Evolutionary conservation across 495 filamentous ascomycete genomes (phyloP).

Genomic region (Tuber melanosporum): DNA sequence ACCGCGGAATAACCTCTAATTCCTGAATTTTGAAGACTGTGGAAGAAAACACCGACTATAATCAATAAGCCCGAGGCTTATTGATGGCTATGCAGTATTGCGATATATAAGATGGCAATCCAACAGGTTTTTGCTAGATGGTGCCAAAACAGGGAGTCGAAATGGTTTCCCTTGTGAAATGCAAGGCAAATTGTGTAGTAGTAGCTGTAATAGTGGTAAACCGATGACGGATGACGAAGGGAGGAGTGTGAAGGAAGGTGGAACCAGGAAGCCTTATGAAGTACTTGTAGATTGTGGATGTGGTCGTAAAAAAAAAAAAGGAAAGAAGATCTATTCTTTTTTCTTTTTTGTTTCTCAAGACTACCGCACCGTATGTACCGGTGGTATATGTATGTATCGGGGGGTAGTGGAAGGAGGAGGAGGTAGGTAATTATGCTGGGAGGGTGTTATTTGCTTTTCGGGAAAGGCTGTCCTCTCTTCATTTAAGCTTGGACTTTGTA

Average conservation of each 20-base stretch:
- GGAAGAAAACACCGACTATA: constrained; percentile 23
- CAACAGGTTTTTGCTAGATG: background rate
- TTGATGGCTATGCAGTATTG: constrained; percentile 9
- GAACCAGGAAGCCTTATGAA: constrained; percentile 6
- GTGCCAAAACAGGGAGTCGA: constrained; percentile 30
- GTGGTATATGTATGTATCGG: constrained; percentile 15
- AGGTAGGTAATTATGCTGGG: background rate
- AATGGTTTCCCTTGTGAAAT: constrained; percentile 22
- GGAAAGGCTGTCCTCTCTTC: constrained; percentile 15
- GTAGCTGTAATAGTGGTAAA: background rate
- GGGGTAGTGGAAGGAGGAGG: constrained; percentile 19
- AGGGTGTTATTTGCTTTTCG: background rate
- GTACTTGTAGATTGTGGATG: constrained; percentile 24
- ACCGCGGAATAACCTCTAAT: constrained; percentile 42
- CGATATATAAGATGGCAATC: constrained; percentile 26
- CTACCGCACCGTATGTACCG: constrained; percentile 10
- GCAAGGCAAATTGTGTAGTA: constrained; percentile 18
- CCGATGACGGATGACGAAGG: background rate
- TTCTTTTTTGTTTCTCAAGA: background rate
- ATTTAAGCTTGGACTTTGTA: constrained; percentile 39
- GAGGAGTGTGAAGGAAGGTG: background rate
- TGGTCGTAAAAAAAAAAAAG: constrained; percentile 32
- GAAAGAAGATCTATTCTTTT: constrained; percentile 11
- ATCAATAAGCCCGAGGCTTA: constrained; percentile 24
- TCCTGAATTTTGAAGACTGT: constrained; percentile 43